Evolutionary conservation across 768 basidiomycete genomes (phyloP), one percentile per base, ranked within the genome.

Genomic region (Panellus pusillus): DNA sequence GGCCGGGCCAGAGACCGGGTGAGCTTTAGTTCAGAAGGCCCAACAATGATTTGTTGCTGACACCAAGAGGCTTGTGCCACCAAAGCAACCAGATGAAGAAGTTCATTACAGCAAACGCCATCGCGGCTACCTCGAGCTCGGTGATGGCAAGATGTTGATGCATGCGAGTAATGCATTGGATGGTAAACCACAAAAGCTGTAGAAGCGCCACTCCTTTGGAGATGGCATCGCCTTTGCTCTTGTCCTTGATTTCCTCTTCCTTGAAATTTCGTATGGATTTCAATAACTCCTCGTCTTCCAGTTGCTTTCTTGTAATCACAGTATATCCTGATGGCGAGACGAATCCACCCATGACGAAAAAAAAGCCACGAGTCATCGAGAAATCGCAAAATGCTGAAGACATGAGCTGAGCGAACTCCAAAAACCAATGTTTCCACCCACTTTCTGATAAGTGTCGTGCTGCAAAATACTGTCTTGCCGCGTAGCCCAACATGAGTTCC

Each of bases 61-160:
- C 67, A 42, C 70, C 66, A 15, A 68, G 61, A 6, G 74, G 75
- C 56, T 76, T 76, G 29, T 68, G 42, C 73, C 70, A 74, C 74
- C 74, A 74, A 4, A 70, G 43, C 1, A 44, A 32, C 50, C 71
- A 74, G 9, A 60, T 67, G 1, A 62, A 47, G 6, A 65, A 55
- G 29, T 68, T 72, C 20, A 74, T 57, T 8, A 62, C 35, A 2
- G 65, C 66, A 48, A 69, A 70, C 1, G 66, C 71, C 11, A 72
- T 28, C 2, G 74, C 75, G 7, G 66, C 55, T 14, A 74, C 52
- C 57, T 75, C 71, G 13, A 75, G 63, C 32, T 69, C 65, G 14
- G 69, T 72, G n/a, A 71, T 40, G 2, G 68, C 60, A 17, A 75
- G 60, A 13, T 52, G 28, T 20, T 65, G 46, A 4, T 19, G 40